A percentile compares a stretch with the other conserved stretches of the same genome.
Evolutionary conservation across 306 rosid genomes (phyloP).

Genomic region (Quercus ilex): DNA sequence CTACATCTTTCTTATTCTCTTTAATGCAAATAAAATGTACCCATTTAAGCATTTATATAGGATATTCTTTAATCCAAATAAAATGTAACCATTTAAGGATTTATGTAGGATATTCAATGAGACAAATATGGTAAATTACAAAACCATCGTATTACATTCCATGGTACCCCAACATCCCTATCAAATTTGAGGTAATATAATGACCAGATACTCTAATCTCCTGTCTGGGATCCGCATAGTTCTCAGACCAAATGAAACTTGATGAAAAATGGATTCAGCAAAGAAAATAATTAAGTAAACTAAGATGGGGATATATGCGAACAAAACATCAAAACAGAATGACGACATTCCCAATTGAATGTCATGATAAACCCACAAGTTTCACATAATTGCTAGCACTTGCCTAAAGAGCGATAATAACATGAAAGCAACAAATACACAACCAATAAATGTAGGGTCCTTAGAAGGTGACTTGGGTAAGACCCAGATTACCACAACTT

Average conservation of each 20-base stretch:
- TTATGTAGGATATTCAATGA: too few relatives aligned
- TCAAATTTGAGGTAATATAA: background rate
- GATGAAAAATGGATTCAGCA: background rate
- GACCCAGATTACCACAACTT: background rate
- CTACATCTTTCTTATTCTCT: too few relatives aligned
- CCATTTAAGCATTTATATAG: too few relatives aligned
- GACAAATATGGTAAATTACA: too few relatives aligned
- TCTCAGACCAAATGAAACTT: background rate
- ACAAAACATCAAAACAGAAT: background rate
- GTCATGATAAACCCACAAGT: background rate
- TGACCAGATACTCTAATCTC: background rate
- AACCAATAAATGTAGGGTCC: background rate
- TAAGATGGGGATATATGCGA: background rate
- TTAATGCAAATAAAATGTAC: too few relatives aligned
- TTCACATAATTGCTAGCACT: background rate
- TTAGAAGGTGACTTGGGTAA: background rate
- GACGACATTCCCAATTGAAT: background rate
- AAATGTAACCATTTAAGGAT: too few relatives aligned
- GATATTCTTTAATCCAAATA: too few relatives aligned
- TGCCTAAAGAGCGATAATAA: background rate
- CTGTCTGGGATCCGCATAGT: background rate
- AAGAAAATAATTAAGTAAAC: background rate
- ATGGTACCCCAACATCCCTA: too few relatives aligned
- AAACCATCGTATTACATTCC: too few relatives aligned
- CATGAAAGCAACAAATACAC: background rate